A percentile compares a stretch with the other conserved stretches of the same genome.
Conservation (phyloP, 805 yeast species). For the Grigorovia transvaalensis region DNA sequence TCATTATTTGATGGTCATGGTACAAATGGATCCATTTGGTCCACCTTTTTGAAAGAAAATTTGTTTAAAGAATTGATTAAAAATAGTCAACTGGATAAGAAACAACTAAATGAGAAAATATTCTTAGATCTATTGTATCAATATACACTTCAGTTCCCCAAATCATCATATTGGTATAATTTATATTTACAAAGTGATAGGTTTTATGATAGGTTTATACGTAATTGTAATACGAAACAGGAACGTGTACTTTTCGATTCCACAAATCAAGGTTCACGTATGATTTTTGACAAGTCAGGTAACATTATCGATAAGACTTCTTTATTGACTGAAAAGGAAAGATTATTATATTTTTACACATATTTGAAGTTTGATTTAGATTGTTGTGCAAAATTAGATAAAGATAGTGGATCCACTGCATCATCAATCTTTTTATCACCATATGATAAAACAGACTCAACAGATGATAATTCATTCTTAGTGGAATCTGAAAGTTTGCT, state of each 20-base stretch:
- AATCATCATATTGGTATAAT: conserved; percentile 70
- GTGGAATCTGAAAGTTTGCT: conserved; percentile 56
- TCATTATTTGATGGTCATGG: conserved; percentile 94
- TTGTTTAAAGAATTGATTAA: conserved; percentile 45
- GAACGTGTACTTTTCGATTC: conserved; percentile 24
- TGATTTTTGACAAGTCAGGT: conserved; percentile 30
- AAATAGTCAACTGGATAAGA: conserved; percentile 23
- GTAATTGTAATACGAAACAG: conserved; percentile 27
- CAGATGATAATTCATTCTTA: conserved; percentile 22
- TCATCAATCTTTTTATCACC: conserved; percentile 46
- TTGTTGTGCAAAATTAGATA: conserved; percentile 18
- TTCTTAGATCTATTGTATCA: background rate
- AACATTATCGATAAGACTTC: conserved; percentile 28
- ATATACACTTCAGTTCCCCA: background rate
- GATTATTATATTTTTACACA: conserved; percentile 22
- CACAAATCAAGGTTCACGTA: conserved; percentile 21
- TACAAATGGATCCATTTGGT: conserved; percentile 51
- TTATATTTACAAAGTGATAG: conserved; percentile 42
- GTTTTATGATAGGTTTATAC: conserved; percentile 28
- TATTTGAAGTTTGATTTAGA: conserved; percentile 25
- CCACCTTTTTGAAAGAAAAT: conserved; percentile 45
- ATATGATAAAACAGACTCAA: conserved; percentile 7
- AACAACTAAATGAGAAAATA: conserved; percentile 8
- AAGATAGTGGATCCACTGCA: conserved; percentile 53
- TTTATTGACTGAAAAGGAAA: conserved; percentile 23